A percentile compares a stretch with the other conserved stretches of the same genome.
phyloP scores from a whole-genome alignment of 768 basidiomycete species.

The Tylopilus subfusipes region DNA sequence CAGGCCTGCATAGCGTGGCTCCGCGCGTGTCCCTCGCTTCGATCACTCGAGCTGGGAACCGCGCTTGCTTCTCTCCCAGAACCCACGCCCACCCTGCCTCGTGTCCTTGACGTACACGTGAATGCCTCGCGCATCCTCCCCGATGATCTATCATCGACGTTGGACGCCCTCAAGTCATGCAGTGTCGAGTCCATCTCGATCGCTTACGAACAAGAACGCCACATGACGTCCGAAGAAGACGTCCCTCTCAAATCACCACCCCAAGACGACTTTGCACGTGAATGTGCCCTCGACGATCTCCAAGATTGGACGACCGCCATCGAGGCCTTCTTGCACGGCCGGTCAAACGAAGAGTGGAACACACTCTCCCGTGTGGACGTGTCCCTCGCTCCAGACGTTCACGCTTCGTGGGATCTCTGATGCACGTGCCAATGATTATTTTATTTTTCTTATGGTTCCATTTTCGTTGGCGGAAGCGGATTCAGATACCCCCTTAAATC shows the following conservation, averaged over 20 bases:
- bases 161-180: constrained; percentile 18
- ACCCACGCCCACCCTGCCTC: neutral
- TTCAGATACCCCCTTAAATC: neutral
- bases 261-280: constrained; percentile 25
- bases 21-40: constrained; percentile 20
- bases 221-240: neutral
- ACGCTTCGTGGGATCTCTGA: constrained; percentile 25
- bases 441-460: neutral
- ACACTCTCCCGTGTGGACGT: constrained; percentile 17
- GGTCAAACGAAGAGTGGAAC: constrained; percentile 16
- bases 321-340: constrained; percentile 17
- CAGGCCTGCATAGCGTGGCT: constrained; percentile 28
- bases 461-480: neutral
- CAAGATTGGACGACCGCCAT: constrained; percentile 25
- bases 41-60: constrained; percentile 20
- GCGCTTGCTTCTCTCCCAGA: constrained; percentile 19
- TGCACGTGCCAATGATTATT: neutral
- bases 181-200: constrained; percentile 22
- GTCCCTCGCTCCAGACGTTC: constrained; percentile 14
- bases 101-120: constrained; percentile 21
- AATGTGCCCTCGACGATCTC: constrained; percentile 33
- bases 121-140: constrained; percentile 25
- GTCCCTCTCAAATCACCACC: neutral
- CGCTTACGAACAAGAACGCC: constrained; percentile 14
- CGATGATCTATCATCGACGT: constrained; percentile 22